Conservation (phyloP, 805 yeast genomes). For the Lachancea sp. region DNA sequence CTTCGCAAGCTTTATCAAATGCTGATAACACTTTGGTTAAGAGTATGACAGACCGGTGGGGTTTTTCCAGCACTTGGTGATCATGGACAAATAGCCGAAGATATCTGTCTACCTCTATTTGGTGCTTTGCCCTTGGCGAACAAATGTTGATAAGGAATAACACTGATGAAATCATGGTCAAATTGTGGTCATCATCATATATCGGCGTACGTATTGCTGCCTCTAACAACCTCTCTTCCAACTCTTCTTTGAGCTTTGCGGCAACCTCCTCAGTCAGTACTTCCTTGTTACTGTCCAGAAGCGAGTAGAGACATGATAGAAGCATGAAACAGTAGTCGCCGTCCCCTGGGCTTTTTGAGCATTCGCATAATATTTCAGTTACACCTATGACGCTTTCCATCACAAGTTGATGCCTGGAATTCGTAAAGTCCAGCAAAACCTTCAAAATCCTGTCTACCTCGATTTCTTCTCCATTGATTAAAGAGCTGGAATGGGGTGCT, state of each 20-base stretch:
- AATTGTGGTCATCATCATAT: slow-evolving; percentile 22
- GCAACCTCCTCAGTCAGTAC: slow-evolving; percentile 16
- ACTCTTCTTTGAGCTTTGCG: slow-evolving; percentile 13
- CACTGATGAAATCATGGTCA: slow-evolving; percentile 29
- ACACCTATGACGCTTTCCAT: slow-evolving; percentile 27
- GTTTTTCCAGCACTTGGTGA: slow-evolving; percentile 12
- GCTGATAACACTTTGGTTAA: slow-evolving; percentile 45
- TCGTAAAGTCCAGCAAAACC: slow-evolving; percentile 32
- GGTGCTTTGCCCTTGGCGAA: slow-evolving; percentile 36
- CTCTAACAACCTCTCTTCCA: slow-evolving; percentile 18
- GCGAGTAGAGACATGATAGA: slow-evolving; percentile 24
- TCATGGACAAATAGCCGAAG: slow-evolving; percentile 34
- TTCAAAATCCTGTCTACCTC: slow-evolving; percentile 33
- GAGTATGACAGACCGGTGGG: slow-evolving; percentile 34
- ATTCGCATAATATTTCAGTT: slow-evolving; percentile 14
- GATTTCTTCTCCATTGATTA: slow-evolving; percentile 23
- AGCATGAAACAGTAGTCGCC: slow-evolving; percentile 25
- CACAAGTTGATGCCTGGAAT: slow-evolving; percentile 26
- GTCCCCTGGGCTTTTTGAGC: slow-evolving; percentile 11
- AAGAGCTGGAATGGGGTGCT: slow-evolving; percentile 25
- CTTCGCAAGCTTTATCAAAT: slow-evolving; percentile 38
- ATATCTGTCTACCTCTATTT: slow-evolving; percentile 37
- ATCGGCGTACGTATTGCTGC: slow-evolving; percentile 13
- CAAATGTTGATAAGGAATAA: slow-evolving; percentile 33
- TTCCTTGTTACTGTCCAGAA: slow-evolving; percentile 22